phyloP scores from a whole-genome alignment of 176 grass and related monocot genomes.

The Raddia guianensis region DNA sequence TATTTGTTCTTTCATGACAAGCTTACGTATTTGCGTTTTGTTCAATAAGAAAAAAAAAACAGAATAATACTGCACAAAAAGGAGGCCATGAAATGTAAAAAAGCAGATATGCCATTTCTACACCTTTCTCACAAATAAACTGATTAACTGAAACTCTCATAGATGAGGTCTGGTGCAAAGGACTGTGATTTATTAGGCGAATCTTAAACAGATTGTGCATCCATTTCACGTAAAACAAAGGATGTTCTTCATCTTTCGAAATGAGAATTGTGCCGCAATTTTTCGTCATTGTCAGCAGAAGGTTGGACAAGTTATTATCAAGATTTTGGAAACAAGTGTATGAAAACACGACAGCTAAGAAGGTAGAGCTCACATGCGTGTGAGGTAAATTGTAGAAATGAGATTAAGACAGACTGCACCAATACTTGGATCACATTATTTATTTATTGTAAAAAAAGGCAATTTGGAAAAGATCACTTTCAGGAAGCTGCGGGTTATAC shows the following conservation, averaged over 20 bases:
- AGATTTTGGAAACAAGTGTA: constrained; percentile 11
- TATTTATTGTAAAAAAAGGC: neutral
- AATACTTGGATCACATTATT: neutral
- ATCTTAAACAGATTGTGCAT: neutral
- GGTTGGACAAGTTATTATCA: neutral
- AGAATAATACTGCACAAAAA: neutral
- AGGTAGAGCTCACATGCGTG: neutral
- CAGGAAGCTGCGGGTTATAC: neutral
- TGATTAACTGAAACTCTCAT: neutral
- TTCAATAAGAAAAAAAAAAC: neutral
- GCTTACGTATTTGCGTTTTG: neutral
- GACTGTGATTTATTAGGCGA: neutral
- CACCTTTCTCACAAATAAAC: neutral
- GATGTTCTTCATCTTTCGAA: neutral
- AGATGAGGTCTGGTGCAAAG: neutral
- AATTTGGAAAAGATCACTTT: constrained; percentile 19
- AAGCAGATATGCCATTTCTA: neutral
- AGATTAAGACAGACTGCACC: neutral
- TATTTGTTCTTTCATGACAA: neutral
- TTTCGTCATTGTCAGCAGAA: neutral
- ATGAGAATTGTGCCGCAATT: neutral
- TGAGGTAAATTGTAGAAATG: neutral
- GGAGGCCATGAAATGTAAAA: neutral
- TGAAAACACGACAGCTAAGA: neutral
- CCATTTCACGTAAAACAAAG: neutral